These are phyloP conservation scores for Blastobotrys aristatus DNA, from an alignment of 1,139 yeast genomes.

Conservation along the genomic window DNA sequence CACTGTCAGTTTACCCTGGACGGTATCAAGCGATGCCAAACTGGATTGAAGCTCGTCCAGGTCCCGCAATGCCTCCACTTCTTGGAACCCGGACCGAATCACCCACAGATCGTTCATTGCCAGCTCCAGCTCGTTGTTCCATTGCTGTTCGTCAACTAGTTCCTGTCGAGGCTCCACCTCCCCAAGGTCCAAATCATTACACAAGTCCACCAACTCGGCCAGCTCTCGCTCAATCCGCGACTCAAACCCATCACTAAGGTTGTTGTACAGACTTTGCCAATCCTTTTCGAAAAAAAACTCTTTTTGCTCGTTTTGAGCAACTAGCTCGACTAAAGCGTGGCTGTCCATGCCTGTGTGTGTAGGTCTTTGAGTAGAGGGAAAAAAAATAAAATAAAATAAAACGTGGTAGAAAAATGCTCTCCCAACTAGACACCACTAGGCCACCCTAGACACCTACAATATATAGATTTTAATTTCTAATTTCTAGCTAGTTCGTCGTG, in stretches of 20 bases:
- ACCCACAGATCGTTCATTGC: conserved; percentile 29
- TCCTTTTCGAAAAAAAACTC: conserved; percentile 11
- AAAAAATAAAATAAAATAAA: background rate
- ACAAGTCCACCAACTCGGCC: conserved; percentile 5
- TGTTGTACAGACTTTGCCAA: conserved; percentile 11
- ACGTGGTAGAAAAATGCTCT: background rate
- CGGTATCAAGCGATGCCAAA: conserved; percentile 24
- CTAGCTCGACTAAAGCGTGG: conserved; percentile 9
- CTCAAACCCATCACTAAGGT: conserved; percentile 7
- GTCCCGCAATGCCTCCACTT: conserved; percentile 25
- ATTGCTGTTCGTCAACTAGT: conserved; percentile 5
- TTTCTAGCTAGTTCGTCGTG: too few species aligned
- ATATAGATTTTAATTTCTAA: too few species aligned
- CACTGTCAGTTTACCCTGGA: conserved; percentile 19
- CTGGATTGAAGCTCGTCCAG: conserved; percentile 28
- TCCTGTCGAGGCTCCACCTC: conserved; percentile 7
- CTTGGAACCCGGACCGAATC: conserved; percentile 29
- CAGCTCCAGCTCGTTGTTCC: conserved; percentile 6
- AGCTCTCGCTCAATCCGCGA: conserved; percentile 3
- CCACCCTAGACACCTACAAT: too few species aligned
- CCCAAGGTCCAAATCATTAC: conserved; percentile 4
- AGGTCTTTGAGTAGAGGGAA: background rate
- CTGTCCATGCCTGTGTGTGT: conserved; percentile 9
- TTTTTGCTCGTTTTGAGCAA: conserved; percentile 1
- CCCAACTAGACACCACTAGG: too few species aligned